Evolutionary conservation across 2,329 filamentous ascomycete genomes (phyloP).

Genomic region (Myriosclerotinia scirpicola): DNA sequence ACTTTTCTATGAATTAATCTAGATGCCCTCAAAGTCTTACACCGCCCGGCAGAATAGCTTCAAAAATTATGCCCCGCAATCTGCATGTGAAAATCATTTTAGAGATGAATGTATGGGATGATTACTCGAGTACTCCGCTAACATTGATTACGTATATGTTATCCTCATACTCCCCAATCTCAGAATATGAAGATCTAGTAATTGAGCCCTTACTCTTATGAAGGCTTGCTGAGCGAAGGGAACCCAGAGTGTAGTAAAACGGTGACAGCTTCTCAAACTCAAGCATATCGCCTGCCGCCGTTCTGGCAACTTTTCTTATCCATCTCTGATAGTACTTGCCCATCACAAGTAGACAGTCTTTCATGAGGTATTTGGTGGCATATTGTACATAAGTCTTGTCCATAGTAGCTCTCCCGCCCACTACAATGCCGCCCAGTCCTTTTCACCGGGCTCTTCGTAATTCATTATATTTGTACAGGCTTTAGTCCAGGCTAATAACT

Average conservation of each 20-base stretch:
- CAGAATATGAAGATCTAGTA: not conserved
- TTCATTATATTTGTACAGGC: conserved; percentile 10
- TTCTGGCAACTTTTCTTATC: not conserved
- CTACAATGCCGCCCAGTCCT: not conserved
- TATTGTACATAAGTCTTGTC: not conserved
- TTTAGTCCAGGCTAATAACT: not conserved
- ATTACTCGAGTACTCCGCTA: not conserved
- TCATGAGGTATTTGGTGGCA: not conserved
- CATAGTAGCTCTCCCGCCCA: not conserved
- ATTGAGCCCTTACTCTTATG: not conserved
- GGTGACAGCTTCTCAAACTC: not conserved
- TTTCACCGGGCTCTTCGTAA: not conserved
- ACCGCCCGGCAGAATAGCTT: conserved; percentile 20
- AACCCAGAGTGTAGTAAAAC: not conserved
- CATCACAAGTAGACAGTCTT: not conserved
- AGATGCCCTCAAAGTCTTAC: not conserved
- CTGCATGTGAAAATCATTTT: not conserved
- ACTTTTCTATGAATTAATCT: not conserved
- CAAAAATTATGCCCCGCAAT: conserved; percentile 8
- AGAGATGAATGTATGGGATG: no score
- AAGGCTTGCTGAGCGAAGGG: not conserved
- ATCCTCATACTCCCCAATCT: not conserved
- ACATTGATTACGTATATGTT: not conserved
- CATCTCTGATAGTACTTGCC: not conserved
- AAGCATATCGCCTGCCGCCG: not conserved